These are phyloP conservation scores for Cordyceps fumosorosea DNA, from an alignment of 2,329 filamentous ascomycete genomes.

Conservation along the genomic window DNA sequence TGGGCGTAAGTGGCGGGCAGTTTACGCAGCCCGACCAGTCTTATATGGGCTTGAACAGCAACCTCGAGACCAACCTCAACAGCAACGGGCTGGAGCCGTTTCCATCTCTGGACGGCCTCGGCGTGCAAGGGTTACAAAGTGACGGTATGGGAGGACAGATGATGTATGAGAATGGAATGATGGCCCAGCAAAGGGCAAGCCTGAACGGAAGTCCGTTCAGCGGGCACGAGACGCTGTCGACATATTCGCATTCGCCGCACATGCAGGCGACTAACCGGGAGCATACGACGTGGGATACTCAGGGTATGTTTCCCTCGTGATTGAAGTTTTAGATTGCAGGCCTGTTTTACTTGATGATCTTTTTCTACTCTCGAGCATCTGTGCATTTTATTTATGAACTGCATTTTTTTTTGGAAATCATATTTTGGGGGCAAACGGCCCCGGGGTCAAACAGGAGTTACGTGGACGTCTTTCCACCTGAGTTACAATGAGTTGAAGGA, in stretches of 20 bases:
- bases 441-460: background rate
- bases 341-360: background rate
- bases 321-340: conserved; percentile 1
- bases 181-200: conserved; percentile 23
- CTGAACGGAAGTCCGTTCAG: conserved; percentile 30
- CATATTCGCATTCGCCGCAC: conserved; percentile 30
- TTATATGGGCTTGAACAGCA: conserved; percentile 18
- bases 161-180: conserved; percentile 24
- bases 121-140: conserved; percentile 24
- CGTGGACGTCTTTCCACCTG: background rate
- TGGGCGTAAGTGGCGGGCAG: conserved; percentile 19
- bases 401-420: background rate
- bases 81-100: conserved; percentile 25
- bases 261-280: conserved; percentile 20
- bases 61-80: conserved; percentile 8
- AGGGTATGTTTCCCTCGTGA: conserved; percentile 9
- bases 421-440: too few relatives aligned
- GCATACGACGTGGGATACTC: conserved; percentile 20
- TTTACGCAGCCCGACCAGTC: conserved; percentile 20
- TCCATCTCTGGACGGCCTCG: conserved; percentile 25
- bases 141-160: conserved; percentile 22
- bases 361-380: background rate
- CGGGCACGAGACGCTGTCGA: conserved; percentile 29
- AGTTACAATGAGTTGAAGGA: too few relatives aligned
- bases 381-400: background rate